These are phyloP conservation scores for Torrubiellomyces zombiae DNA, from an alignment of 2,329 filamentous ascomycete genomes.

Conservation along the genomic window DNA sequence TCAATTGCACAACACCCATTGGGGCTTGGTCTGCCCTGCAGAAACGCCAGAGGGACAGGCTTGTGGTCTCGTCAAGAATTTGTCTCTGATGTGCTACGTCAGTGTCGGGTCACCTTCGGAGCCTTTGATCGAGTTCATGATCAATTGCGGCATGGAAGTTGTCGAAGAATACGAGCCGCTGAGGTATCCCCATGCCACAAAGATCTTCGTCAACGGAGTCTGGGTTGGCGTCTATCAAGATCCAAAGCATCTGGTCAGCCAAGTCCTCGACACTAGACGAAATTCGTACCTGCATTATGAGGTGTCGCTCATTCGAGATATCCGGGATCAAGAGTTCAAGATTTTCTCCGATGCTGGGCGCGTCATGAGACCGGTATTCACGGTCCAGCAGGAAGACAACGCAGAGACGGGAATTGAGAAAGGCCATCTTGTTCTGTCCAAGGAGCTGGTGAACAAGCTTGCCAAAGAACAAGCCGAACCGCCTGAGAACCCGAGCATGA, in stretches of 20 bases:
- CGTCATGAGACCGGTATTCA: constrained; percentile 85
- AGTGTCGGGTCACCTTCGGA: constrained; percentile 86
- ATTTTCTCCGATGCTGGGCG: constrained; percentile 95
- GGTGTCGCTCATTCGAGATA: constrained; percentile 88
- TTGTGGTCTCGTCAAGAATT: constrained; percentile 93
- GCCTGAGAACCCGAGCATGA: constrained; percentile 39
- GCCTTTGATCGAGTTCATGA: constrained; percentile 89
- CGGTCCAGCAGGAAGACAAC: constrained; percentile 77
- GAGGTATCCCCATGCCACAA: constrained; percentile 79
- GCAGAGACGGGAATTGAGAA: constrained; percentile 39
- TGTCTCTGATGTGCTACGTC: constrained; percentile 96
- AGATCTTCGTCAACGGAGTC: constrained; percentile 94
- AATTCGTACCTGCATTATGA: constrained; percentile 77
- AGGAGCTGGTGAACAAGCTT: constrained; percentile 58
- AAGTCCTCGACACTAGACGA: constrained; percentile 61
- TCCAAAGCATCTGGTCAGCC: constrained; percentile 66
- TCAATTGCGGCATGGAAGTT: constrained; percentile 86
- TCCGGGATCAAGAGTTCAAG: constrained; percentile 94
- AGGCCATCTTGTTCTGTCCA: constrained; percentile 66
- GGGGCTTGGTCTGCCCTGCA: constrained; percentile 91
- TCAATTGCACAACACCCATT: constrained; percentile 96
- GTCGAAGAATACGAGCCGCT: constrained; percentile 86
- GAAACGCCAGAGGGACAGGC: constrained; percentile 97
- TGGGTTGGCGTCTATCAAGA: constrained; percentile 95
- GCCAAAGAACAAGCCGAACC: constrained; percentile 59